These are phyloP conservation scores for Tylopilus balloui DNA, from an alignment of 768 basidiomycete species.

Conservation along the genomic window DNA sequence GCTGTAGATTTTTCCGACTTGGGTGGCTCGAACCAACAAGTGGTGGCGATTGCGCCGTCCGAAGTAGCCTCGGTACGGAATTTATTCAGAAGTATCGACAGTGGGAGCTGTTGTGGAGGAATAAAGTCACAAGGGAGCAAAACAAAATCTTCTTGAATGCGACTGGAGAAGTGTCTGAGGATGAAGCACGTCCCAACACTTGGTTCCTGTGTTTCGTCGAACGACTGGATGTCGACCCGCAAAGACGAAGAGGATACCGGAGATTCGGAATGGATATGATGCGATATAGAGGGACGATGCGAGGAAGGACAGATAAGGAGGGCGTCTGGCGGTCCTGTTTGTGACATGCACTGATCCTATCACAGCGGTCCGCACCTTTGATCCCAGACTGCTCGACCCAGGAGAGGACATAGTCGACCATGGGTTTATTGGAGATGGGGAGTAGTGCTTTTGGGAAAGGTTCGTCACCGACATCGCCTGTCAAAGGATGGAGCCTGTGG, in stretches of 20 bases:
- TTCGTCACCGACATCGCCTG: slow-evolving; percentile 72
- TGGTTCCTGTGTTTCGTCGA: slow-evolving; percentile 66
- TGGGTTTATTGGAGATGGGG: slow-evolving; percentile 82
- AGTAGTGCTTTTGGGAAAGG: slow-evolving; percentile 84
- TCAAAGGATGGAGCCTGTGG: slow-evolving; percentile 66
- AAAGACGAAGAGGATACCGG: slow-evolving; percentile 58
- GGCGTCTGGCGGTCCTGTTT: slow-evolving; percentile 52
- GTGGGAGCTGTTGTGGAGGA: slow-evolving; percentile 67
- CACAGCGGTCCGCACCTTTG: slow-evolving; percentile 47
- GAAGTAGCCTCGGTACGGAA: slow-evolving; percentile 71
- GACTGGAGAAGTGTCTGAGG: slow-evolving; percentile 68
- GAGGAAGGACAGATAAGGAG: slow-evolving; percentile 78
- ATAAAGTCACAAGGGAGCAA: slow-evolving; percentile 90
- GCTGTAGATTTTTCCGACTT: slow-evolving; percentile 49
- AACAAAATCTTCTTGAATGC: slow-evolving; percentile 82
- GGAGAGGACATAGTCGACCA: slow-evolving; percentile 75
- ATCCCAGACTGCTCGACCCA: slow-evolving; percentile 90
- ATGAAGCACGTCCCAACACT: slow-evolving; percentile 70
- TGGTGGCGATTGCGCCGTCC: slow-evolving; percentile 58
- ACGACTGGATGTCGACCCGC: slow-evolving; percentile 73
- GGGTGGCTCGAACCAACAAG: slow-evolving; percentile 57
- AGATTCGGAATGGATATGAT: slow-evolving; percentile 78
- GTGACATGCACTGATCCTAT: slow-evolving; percentile 6
- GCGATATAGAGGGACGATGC: slow-evolving; percentile 72
- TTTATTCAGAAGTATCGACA: slow-evolving; percentile 69